Base-by-base conservation (phyloP, 192 early-diverging fungal species). In the Linnemannia hyalina region DNA sequence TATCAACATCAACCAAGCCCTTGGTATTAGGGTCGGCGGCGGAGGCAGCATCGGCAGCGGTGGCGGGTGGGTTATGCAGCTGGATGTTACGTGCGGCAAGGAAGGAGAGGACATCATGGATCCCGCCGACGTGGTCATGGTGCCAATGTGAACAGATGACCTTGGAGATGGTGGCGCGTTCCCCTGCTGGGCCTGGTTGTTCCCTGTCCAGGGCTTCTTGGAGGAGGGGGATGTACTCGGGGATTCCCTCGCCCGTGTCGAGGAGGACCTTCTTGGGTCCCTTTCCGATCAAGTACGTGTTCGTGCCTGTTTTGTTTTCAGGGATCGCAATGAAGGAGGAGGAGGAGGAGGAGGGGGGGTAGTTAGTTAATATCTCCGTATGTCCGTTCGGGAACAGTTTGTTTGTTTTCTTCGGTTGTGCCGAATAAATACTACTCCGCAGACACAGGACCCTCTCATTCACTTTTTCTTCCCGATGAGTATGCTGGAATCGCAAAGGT, bases 271-370 rank as follows among this genome's bases (percentile, higher is more conserved):
- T 93, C 54, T 87, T 82, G 22, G 84, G 36, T 2, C 97, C 97
- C n/a, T 88, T 89, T 35, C 97, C 97, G 49, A 98, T 87, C 15
- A 98, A 44, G 77, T 97, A 98, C 0, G 95, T 97, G 84, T 98
- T 98, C 63, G 97, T 97, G 40, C 92, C 93, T 94, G 26, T 60
- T 60, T 60, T 60, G 6, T 60, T 60, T 8, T 52, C 1, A 46
- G 44, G 2, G 20, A 52, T 22, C 18, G 18, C 18, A 52, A 35
- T 35, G 35, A 35, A 35, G 18, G 80, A 15, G 77, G 68, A 54
- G 16, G 44, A 70, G 4, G 52, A 15, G 18, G 80, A 15, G 77
- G 68, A 44, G 16, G 44, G 70, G 4, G 52, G 8, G 63, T 13
- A 2, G 22, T n/a, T 35, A 52, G 44, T 2, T 71, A 3, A 47